A percentile compares a stretch with the other conserved stretches of the same genome.
phyloP scores from a whole-genome alignment of 2,329 filamentous ascomycete species.

The Cercospora sp. region DNA sequence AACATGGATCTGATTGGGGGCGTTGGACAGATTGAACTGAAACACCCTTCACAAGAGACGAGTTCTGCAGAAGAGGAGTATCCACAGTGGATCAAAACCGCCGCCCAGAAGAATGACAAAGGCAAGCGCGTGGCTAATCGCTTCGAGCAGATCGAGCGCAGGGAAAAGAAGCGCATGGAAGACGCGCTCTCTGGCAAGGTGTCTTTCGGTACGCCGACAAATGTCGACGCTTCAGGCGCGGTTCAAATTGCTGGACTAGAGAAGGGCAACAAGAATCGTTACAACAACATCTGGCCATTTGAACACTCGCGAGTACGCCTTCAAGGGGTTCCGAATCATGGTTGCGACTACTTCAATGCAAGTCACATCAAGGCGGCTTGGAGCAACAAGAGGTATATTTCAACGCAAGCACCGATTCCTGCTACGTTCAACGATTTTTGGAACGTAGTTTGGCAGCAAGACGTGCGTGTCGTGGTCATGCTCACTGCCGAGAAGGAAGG shows the following conservation, averaged over 20 bases:
- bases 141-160: slow-evolving; percentile 80
- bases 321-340: slow-evolving; percentile 63
- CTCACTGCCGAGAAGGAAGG: slow-evolving; percentile 92
- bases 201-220: slow-evolving; percentile 50
- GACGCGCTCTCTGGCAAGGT: slow-evolving; percentile 68
- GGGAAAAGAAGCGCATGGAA: slow-evolving; percentile 90
- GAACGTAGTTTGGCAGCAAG: slow-evolving; percentile 96
- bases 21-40: slow-evolving; percentile 74
- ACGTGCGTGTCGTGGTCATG: slow-evolving; percentile 93
- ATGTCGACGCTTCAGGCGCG: slow-evolving; percentile 22
- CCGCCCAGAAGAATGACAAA: slow-evolving; percentile 65
- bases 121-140: slow-evolving; percentile 79
- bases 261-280: slow-evolving; percentile 91
- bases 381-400: slow-evolving; percentile 92
- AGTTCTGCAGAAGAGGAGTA: slow-evolving; percentile 54
- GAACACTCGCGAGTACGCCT: slow-evolving; percentile 88
- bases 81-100: slow-evolving; percentile 75
- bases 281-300: slow-evolving; percentile 97
- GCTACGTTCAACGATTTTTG: slow-evolving; percentile 96
- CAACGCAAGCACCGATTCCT: slow-evolving; percentile 89
- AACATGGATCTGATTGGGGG: slow-evolving; percentile 94
- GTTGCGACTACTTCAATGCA: slow-evolving; percentile 94
- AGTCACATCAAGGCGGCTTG: slow-evolving; percentile 77
- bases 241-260: slow-evolving; percentile 89
- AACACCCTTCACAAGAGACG: slow-evolving; percentile 56